Conservation (phyloP, 2,329 filamentous ascomycete genomes). For the Catunica adiposa region DNA sequence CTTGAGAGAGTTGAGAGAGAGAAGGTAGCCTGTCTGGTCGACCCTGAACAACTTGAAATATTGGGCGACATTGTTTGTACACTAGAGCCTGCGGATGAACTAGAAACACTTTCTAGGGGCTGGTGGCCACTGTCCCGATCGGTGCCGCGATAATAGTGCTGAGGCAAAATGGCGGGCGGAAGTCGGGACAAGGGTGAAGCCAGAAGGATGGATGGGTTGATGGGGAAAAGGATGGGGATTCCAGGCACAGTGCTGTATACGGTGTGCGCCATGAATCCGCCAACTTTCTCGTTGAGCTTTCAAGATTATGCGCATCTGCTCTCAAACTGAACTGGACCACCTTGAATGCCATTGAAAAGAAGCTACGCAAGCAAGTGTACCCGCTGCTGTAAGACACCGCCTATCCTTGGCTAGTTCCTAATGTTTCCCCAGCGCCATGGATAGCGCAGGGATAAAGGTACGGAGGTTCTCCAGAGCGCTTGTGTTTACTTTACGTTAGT, state of each 20-base stretch:
- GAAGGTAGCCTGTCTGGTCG: neutral
- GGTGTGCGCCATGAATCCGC: neutral
- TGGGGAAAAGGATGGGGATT: conserved; percentile 10
- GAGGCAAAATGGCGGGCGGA: neutral
- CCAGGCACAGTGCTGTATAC: neutral
- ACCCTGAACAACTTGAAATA: neutral
- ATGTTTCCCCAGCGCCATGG: neutral
- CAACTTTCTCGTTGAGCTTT: neutral
- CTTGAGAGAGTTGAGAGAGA: neutral
- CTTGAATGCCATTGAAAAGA: conserved; percentile 1
- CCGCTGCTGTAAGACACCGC: neutral
- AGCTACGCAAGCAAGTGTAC: neutral
- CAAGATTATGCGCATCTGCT: neutral
- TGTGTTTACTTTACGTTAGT: too few relatives aligned
- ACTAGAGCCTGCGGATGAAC: neutral
- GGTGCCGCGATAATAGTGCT: neutral
- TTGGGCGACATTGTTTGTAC: too few relatives aligned
- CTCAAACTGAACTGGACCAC: too few relatives aligned
- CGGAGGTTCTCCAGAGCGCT: neutral
- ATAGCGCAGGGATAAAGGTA: neutral
- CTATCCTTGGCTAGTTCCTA: neutral
- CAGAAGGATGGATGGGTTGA: neutral
- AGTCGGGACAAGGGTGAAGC: neutral
- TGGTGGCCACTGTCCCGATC: neutral
- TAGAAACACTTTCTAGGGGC: neutral